Evolutionary conservation across 2,329 filamentous ascomycete genomes (phyloP), one percentile per base, ranked within the genome.

Genomic region (Aspergillus niger): DNA sequence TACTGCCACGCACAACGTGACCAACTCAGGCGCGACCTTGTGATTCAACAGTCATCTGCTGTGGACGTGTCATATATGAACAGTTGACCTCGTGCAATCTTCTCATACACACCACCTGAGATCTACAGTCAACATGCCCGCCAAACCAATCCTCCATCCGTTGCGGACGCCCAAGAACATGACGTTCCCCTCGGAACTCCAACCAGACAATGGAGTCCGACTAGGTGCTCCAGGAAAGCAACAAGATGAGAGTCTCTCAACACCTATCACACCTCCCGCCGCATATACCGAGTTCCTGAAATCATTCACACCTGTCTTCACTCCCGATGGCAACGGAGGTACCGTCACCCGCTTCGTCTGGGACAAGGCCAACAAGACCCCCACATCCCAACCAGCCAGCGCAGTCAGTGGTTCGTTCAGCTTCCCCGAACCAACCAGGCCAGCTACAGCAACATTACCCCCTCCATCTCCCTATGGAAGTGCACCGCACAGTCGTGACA

Each of bases 271-370:
- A 55, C 94, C 94, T 55, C 94, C 94, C 3, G 83, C 86, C 22
- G 93, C 94, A 60, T 98, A 98, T 74, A 89, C 91, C 67, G 92
- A 98, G 72, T 98, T 97, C 73, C 87, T 98, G 64, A 94, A 92
- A 79, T 88, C 89, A 62, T 87, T 96, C 78, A 89, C 85, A 1
- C 85, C 85, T 0, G 81, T 89, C 17, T 82, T 92, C 60, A 86
- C 88, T 72, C 90, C 91, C 8, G 79, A 85, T 50, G 82, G 85
- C 51, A 84, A 88, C 43, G 79, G 80, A 54, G 80, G 80, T 60
- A 83, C 82, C 68, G 84, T 85, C 64, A 73, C 76, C 43, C 81
- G 82, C 44, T 72, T 72, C 50, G 69, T 63, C 20, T 69, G 72
- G 30, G 71, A 75, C 52, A 69, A 64, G 38, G 44, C 5, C 70